These are phyloP conservation scores for Phragmites australis DNA, from an alignment of 176 grass and related monocot genomes.

Conservation along the genomic window DNA sequence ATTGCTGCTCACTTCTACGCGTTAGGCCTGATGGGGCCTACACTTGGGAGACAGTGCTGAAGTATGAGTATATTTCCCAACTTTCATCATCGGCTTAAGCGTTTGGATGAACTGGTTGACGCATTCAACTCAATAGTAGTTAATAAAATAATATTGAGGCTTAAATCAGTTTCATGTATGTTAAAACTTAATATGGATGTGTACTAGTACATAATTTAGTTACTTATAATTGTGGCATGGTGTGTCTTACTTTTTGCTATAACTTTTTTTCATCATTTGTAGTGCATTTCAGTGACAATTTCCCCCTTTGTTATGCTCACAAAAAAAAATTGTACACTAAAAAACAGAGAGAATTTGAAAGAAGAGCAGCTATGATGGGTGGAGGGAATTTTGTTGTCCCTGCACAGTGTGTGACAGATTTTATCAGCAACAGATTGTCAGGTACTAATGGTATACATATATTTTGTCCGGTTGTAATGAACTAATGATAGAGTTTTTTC, in stretches of 20 bases:
- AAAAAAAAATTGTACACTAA: constrained; percentile 3
- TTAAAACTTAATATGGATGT: constrained; percentile 19
- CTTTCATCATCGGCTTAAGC: neutral
- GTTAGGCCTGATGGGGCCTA: too few relatives aligned
- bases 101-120: neutral
- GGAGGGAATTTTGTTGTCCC: constrained; percentile 92
- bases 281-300: neutral
- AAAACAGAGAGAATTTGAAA: constrained; percentile 87
- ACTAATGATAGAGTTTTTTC: constrained; percentile 13
- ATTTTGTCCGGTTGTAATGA: constrained; percentile 42
- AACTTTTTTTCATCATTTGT: neutral
- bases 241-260: neutral
- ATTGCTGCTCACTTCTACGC: neutral
- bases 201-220: neutral
- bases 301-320: constrained; percentile 19
- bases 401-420: constrained; percentile 88
- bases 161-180: neutral
- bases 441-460: constrained; percentile 48
- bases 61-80: neutral
- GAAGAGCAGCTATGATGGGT: constrained; percentile 85
- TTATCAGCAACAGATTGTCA: constrained; percentile 80
- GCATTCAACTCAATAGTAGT: neutral
- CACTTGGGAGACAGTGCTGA: too few relatives aligned
- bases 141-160: neutral
- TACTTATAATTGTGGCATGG: neutral